These are phyloP conservation scores for Anisodus tanguticus DNA, from an alignment of 257 asterid genomes.

Conservation along the genomic window DNA sequence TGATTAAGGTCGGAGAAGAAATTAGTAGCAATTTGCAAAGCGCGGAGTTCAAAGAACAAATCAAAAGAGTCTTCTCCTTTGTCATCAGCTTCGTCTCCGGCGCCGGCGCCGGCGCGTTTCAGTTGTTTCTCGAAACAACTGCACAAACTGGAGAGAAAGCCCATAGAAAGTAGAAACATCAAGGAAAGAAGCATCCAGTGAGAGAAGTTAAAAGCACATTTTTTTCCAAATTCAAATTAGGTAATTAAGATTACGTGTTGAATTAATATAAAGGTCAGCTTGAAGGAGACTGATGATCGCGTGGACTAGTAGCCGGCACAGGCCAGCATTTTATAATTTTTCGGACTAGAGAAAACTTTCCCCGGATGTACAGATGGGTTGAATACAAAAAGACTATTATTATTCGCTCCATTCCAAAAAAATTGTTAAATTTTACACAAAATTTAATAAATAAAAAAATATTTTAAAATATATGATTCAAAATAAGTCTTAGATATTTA, in stretches of 20 bases:
- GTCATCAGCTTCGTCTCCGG: conserved; percentile 43
- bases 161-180: conserved; percentile 48
- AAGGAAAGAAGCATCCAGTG: conserved; percentile 22
- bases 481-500: no score
- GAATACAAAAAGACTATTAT: not conserved
- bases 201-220: not conserved
- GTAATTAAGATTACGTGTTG: not conserved
- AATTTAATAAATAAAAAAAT: no score
- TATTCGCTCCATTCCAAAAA: no score
- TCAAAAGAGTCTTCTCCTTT: conserved; percentile 38
- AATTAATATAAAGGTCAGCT: not conserved
- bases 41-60: conserved; percentile 64
- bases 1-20: conserved; percentile 74
- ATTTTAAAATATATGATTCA: no score
- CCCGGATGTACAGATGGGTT: not conserved
- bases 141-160: conserved; percentile 46
- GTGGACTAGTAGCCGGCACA: not conserved
- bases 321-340: not conserved
- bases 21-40: conserved; percentile 77
- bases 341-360: no score
- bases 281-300: not conserved
- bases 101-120: conserved; percentile 32
- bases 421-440: no score
- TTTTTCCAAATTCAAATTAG: not conserved
- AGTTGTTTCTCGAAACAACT: conserved; percentile 50